Base-by-base conservation (phyloP, 2,329 filamentous ascomycete genomes). In the Penicillium polonicum region DNA sequence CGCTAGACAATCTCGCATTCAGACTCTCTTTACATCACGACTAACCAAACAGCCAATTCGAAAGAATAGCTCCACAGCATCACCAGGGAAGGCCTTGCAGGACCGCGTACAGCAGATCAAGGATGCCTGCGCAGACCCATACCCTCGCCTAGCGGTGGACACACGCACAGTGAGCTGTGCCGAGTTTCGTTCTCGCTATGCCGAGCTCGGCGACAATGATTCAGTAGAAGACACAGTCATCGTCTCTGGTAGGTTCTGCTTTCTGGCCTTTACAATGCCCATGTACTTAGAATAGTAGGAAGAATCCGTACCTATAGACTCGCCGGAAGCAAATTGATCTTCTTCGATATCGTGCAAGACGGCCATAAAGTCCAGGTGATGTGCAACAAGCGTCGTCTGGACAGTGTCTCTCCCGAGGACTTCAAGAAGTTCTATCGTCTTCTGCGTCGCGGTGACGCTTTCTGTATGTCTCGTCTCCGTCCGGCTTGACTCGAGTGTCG, bases 391-490 rank as follows among this genome's bases (percentile, higher is more conserved):
- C 80, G 81, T 58, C 68, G 68, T 13, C 63, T 79, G 17, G 71
- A 72, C 17, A 74, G 68, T 19, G 64, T 76, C 10, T 67, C 72
- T 4, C 64, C 72, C 1, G 74, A 79, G n/a, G 66, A 70, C 17
- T 85, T 85, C 71, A 87, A 84, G 67, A 73, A 82, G 39, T 83
- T 89, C 61, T 83, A 83, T 61, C 85, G 85, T 60, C 75, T 90
- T 54, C 80, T 92, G 48, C 85, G 89, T 64, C 85, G 89, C 65
- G 94, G 94, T 61, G 94, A 97, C 77, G 88, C 90, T 71, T 86
- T 93, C 70, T 87, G 89, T 91, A 82, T 78, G 88, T 81, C 63
- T 61, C 48, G 88, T 81, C 62, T 61, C 51, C 45, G 45, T 54
- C 35, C 45, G 45, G 44, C 27, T 41, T 46, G 55, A 53, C 42